These are phyloP conservation scores for Sporobolomyces pararoseus DNA, from an alignment of 768 basidiomycete genomes.

Conservation along the genomic window DNA sequence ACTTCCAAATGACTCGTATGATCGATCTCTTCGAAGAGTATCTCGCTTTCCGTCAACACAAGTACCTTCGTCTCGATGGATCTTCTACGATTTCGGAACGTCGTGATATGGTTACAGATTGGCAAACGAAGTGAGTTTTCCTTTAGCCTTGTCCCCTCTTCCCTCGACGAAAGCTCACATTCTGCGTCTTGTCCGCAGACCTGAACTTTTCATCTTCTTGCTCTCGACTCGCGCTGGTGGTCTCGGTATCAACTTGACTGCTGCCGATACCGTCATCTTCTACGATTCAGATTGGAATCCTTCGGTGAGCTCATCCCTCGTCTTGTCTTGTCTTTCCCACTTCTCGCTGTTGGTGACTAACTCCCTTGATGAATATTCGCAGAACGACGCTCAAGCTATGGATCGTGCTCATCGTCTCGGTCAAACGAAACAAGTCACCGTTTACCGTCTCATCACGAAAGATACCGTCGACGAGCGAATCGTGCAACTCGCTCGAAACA, in stretches of 20 bases:
- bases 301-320: slow-evolving; percentile 28
- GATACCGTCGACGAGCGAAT: slow-evolving; percentile 97
- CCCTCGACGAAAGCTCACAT: not conserved
- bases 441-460: slow-evolving; percentile 58
- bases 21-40: slow-evolving; percentile 99
- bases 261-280: slow-evolving; percentile 64
- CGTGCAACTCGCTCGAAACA: slow-evolving; percentile 74
- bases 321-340: not conserved
- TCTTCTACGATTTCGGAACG: slow-evolving; percentile 92
- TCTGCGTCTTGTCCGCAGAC: slow-evolving; percentile 57
- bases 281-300: slow-evolving; percentile 98
- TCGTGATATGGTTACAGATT: slow-evolving; percentile 97
- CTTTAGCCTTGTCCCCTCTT: not conserved
- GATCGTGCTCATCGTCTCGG: slow-evolving; percentile 92
- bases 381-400: slow-evolving; percentile 77
- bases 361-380: no score
- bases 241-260: slow-evolving; percentile 59
- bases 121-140: slow-evolving; percentile 80
- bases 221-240: slow-evolving; percentile 87
- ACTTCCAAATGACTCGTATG: slow-evolving; percentile 99
- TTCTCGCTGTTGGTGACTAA: not conserved
- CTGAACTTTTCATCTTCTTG: slow-evolving; percentile 86
- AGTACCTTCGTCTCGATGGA: slow-evolving; percentile 45
- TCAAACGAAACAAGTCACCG: slow-evolving; percentile 78
- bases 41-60: slow-evolving; percentile 77